A percentile compares a stretch with the other conserved stretches of the same genome.
These are phyloP conservation scores for Pleomassaria siparia DNA, from an alignment of 2,329 filamentous ascomycete genomes.

Conservation along the genomic window DNA sequence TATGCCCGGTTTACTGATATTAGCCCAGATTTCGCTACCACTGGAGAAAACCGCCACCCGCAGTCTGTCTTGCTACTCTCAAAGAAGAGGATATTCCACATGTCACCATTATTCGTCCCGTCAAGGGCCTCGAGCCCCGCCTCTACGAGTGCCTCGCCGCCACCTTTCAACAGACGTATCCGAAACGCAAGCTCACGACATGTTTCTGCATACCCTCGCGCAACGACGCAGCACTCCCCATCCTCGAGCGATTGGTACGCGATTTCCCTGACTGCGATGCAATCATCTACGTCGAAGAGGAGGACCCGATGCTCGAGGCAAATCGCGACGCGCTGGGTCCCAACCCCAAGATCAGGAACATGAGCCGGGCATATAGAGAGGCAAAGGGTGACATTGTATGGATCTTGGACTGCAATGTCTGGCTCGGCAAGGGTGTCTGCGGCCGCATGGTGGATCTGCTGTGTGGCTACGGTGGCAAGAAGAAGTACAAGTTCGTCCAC, in stretches of 20 bases:
- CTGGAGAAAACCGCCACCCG: constrained; percentile 47
- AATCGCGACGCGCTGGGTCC: constrained; percentile 68
- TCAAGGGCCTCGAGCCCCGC: constrained; percentile 87
- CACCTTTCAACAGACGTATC: constrained; percentile 81
- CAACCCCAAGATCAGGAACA: constrained; percentile 98
- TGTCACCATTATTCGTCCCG: constrained; percentile 87
- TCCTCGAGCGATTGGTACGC: constrained; percentile 68
- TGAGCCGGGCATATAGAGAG: constrained; percentile 89
- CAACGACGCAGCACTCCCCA: constrained; percentile 73
- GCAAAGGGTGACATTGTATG: constrained; percentile 84
- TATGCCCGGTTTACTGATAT: constrained; percentile 15
- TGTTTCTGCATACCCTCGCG: constrained; percentile 78
- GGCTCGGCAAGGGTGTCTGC: constrained; percentile 77
- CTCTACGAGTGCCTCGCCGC: constrained; percentile 92
- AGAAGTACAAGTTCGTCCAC: constrained; percentile 83
- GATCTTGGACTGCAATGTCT: constrained; percentile 96
- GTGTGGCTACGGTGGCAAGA: constrained; percentile 63
- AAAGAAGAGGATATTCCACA: constrained; percentile 63
- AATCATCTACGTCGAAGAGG: constrained; percentile 75
- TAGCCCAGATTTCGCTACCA: constrained; percentile 57
- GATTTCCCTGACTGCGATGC: constrained; percentile 75
- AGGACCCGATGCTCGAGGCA: constrained; percentile 70
- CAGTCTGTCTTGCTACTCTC: constrained; percentile 43
- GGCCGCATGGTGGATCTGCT: constrained; percentile 89
- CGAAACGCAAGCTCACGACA: constrained; percentile 72